These are phyloP conservation scores for Clarireedia sp. DNA, from an alignment of 2,329 filamentous ascomycete species.

Conservation along the genomic window DNA sequence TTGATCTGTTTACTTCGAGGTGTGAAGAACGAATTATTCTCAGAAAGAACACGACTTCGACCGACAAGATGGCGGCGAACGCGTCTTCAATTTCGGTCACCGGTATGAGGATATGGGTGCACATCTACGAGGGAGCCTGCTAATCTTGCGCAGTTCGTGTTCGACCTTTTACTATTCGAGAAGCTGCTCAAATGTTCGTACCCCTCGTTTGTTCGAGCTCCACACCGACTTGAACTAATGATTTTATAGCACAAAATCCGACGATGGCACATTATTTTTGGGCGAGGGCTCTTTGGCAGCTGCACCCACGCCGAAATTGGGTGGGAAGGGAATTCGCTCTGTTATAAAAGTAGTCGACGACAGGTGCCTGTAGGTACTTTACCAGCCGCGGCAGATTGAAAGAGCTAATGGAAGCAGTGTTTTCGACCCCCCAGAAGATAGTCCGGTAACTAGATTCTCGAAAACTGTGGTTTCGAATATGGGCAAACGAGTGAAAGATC, in stretches of 20 bases:
- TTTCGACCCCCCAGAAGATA: conserved; percentile 95
- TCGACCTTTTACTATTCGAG: conserved; percentile 72
- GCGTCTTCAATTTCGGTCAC: conserved; percentile 32
- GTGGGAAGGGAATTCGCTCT: conserved; percentile 76
- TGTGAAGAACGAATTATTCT: not conserved
- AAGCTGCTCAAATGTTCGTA: conserved; percentile 79
- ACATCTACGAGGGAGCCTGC: not conserved
- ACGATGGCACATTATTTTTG: conserved; percentile 87
- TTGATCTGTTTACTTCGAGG: not conserved
- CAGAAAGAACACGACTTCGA: not conserved
- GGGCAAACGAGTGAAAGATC: conserved; percentile 92
- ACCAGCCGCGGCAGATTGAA: not conserved
- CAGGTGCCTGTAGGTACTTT: conserved; percentile 64
- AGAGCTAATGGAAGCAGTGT: conserved; percentile 48
- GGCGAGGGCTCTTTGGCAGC: conserved; percentile 93
- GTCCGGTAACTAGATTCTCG: conserved; percentile 79
- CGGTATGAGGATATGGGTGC: conserved; percentile 18
- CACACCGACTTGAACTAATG: not conserved
- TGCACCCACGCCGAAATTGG: conserved; percentile 73
- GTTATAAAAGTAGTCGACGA: conserved; percentile 97
- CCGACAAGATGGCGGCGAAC: conserved; percentile 13
- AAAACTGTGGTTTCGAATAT: conserved; percentile 67
- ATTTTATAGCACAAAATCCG: conserved; percentile 41
- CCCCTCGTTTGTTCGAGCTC: not conserved
- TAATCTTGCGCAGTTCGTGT: conserved; percentile 48